Base-by-base conservation (phyloP, 208 protist genomes). In the Trypanosoma avium region DNA sequence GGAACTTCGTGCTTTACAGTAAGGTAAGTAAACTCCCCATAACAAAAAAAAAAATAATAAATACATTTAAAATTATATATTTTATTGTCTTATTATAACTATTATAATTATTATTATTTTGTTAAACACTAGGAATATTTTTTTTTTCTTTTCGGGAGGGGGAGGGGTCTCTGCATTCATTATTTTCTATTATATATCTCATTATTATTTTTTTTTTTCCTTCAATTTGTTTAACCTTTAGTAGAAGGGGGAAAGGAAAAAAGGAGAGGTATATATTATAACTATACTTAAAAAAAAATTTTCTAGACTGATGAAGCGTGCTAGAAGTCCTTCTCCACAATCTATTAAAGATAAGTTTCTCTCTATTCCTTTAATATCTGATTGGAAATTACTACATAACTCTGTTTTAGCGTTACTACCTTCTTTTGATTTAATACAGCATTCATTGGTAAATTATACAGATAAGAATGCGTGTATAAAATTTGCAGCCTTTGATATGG, bases 401-500 rank as follows among this genome's bases (percentile, higher is more conserved):
- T 73, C 67, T 12, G 60, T 73, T 3, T 48, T 73, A 29, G 67
- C 53, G 30, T 45, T 73, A 15, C 38, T 46, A 15, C 67, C 67
- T 21, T 63, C 67, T 6, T 26, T 53, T 21, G 40, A 60, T 43
- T 15, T 57, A 24, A 32, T 73, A 29, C 36, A 33, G 26, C 58
- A 33, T 22, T 66, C 67, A 22, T 17, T 61, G 15, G 30, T 47
- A 24, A 9, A 19, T 19, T 30, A 38, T 47, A 17, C 40, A 35
- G 59, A 38, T 17, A 13, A 22, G 10, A 47, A 17, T 6, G 22
- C 19, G 52, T 26, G 8, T 32, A 33, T 89, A 29, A 86, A 84
- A 40, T 66, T 90, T 33, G 84, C 82, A 15, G 80, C 76, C 22
- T 92, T 94, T 62, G 88, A 94, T 62, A 52, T 94, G 49, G 84